phyloP scores from a whole-genome alignment of 2,329 filamentous ascomycete genomes.

The Hypoxylon sp. region DNA sequence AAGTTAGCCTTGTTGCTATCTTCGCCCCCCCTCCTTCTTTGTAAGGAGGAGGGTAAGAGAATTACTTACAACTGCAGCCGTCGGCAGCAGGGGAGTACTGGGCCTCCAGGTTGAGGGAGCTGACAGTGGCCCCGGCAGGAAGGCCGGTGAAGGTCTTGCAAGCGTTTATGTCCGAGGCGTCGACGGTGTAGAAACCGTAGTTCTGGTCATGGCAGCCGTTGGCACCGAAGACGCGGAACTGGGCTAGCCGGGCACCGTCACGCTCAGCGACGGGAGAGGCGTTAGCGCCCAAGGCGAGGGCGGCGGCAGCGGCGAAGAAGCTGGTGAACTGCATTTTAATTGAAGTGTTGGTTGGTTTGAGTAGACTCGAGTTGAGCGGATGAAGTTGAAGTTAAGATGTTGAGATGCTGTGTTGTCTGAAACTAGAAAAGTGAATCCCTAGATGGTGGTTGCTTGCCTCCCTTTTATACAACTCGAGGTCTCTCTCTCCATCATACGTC shows the following conservation, averaged over 20 bases:
- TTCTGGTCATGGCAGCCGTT: conserved; percentile 47
- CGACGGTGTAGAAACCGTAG: conserved; percentile 51
- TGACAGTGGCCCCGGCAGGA: conserved; percentile 59
- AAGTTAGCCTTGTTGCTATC: neutral
- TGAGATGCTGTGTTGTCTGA: conserved; percentile 24
- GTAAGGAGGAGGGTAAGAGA: neutral
- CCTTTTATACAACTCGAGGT: conserved; percentile 40
- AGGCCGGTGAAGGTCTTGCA: conserved; percentile 65
- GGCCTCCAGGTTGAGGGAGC: conserved; percentile 45
- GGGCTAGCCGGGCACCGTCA: conserved; percentile 48
- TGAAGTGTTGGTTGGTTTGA: conserved; percentile 3
- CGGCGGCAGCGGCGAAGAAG: conserved; percentile 44
- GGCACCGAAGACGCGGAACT: conserved; percentile 51
- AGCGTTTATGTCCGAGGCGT: conserved; percentile 42
- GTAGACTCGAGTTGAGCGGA: conserved; percentile 3
- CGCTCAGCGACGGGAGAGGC: conserved; percentile 42
- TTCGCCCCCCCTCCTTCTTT: too few relatives aligned
- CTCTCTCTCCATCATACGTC: conserved; percentile 19
- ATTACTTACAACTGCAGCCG: conserved; percentile 48
- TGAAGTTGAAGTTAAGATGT: conserved; percentile 15
- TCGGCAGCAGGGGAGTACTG: conserved; percentile 39
- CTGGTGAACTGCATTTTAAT: conserved; percentile 52
- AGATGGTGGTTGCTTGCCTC: conserved; percentile 10
- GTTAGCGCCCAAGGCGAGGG: conserved; percentile 45
- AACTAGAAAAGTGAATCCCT: conserved; percentile 19